Base-by-base conservation (phyloP, 2,329 filamentous ascomycete species). In the Periconia macrospinosa region DNA sequence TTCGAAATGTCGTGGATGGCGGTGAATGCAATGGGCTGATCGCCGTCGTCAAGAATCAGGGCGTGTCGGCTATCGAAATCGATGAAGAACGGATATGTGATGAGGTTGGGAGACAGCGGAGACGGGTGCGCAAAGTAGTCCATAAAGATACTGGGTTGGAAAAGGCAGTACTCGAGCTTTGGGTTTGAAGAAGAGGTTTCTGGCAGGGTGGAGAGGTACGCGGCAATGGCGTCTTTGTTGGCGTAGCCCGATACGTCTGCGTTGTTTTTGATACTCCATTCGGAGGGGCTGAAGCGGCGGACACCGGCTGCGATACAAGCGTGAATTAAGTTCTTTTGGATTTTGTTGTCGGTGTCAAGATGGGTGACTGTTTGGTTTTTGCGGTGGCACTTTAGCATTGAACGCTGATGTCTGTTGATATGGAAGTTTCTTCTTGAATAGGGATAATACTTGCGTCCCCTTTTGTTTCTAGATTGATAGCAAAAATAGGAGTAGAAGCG, bases 101-200 rank as follows among this genome's bases (percentile, higher is more conserved):
- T 49, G 2, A 85, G 60, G 30, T 81, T 70, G 35, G 76, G 79
- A 7, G 77, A 65, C 0, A 81, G 77, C 41, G 76, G 72, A 52
- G 80, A 63, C 0, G 83, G 83, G 47, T 71, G 78, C 1, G 79
- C 80, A 33, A 84, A 72, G 68, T 85, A 85, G 63, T 86, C 76
- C 20, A 81, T 61, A 61, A 84, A 83, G 1, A 83, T 59, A 0
- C 81, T 82, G 0, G 80, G 80, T 37, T 84, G 81, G 59, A 86
- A 85, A 0, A 84, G 69, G 0, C 72, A 78, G 64, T 86, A 86
- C 54, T 86, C 81, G 6, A 86, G 70, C 15, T 78, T 79, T 47
- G 78, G 75, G 20, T 72, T 69, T 13, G 41, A 15, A 11, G 10
- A 14, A 10, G 27, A 30, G 13, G 78, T 68, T 40, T 75, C 73